phyloP scores from a whole-genome alignment of 306 rosid species.

The Vigna trinervia region DNA sequence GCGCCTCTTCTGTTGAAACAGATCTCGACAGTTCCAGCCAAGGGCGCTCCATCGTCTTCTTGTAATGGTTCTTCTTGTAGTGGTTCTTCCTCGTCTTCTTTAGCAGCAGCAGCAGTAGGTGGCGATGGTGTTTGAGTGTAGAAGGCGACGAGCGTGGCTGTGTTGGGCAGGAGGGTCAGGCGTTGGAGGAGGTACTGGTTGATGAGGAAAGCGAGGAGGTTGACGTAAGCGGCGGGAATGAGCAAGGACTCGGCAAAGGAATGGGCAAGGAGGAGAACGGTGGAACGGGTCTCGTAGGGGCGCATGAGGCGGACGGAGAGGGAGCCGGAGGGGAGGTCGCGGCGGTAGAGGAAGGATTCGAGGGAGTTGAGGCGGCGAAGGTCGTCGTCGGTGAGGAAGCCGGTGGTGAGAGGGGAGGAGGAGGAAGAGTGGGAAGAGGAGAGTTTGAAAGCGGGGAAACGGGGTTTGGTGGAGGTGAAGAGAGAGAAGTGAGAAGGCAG shows the following conservation, averaged over 20 bases:
- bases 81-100: slow-evolving; percentile 30
- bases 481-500: not conserved
- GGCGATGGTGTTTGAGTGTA: slow-evolving; percentile 41
- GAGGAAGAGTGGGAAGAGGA: slow-evolving; percentile 48
- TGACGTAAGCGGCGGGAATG: slow-evolving; percentile 63
- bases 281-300: slow-evolving; percentile 58
- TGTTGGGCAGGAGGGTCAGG: slow-evolving; percentile 67
- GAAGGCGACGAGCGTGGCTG: slow-evolving; percentile 79
- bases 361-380: slow-evolving; percentile 63
- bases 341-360: slow-evolving; percentile 55
- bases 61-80: not conserved
- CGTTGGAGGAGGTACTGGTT: slow-evolving; percentile 81
- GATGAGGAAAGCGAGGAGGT: slow-evolving; percentile 64
- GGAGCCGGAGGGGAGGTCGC: slow-evolving; percentile 71
- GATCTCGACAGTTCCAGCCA: slow-evolving; percentile 96
- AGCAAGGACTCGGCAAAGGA: slow-evolving; percentile 85
- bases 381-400: slow-evolving; percentile 71
- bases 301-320: slow-evolving; percentile 83
- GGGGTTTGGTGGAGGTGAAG: slow-evolving; percentile 36
- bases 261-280: slow-evolving; percentile 72
- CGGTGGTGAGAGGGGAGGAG: slow-evolving; percentile 10
- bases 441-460: slow-evolving; percentile 49
- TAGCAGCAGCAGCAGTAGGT: slow-evolving; percentile 25
- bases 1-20: slow-evolving; percentile 74
- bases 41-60: slow-evolving; percentile 41